Base-by-base conservation (phyloP, 108 stramenopile species). In the Schizochytrium sp. region DNA sequence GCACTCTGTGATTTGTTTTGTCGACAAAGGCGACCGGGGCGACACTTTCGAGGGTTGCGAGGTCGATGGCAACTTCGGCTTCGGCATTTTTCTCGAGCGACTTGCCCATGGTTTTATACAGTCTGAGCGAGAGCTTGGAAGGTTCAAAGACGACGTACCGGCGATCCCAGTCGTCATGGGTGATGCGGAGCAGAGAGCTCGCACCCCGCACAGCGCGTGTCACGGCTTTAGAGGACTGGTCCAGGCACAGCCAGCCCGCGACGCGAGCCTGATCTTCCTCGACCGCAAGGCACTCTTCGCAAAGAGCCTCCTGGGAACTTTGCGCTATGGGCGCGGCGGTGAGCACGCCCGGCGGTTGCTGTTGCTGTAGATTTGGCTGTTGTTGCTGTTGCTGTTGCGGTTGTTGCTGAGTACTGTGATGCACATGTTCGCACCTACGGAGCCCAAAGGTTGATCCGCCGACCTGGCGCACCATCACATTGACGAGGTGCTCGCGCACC, bases 31-130 rank as follows among this genome's bases (percentile, higher is more conserved):
- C 76, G 51, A 23, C 45, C 18, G 76, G 48, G 45, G 12, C 23
- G 76, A 83, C 51, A 23, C 12, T 34, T 23, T 83, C 48, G 51
- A 83, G 19, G 10, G 12, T 53, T 12, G 76, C 48, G 43, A 83
- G 45, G 25, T 6, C 6, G 48, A 83, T 83, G 12, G 51, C 6
- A 23, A 83, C 43, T 6, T 83, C 76, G 6, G 76, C 48, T 23
- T 47, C 45, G n/a, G 14, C 19, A 12, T 53, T 18, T 47, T 23
- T 6, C 14, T 21, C 23, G 25, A 47, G 76, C 16, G 76, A 83
- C 48, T 53, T 47, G 19, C 76, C 76, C 76, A 83, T 53, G n/a
- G 76, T 45, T 53, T 83, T 83, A 45, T 83, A 83, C n/a, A 83
- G 76, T 16, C n/a, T 53, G 48, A 83, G 51, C 48, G 76, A 53